Evolutionary conservation across 768 basidiomycete genomes (phyloP).

Genomic region (Lentinula boryana): DNA sequence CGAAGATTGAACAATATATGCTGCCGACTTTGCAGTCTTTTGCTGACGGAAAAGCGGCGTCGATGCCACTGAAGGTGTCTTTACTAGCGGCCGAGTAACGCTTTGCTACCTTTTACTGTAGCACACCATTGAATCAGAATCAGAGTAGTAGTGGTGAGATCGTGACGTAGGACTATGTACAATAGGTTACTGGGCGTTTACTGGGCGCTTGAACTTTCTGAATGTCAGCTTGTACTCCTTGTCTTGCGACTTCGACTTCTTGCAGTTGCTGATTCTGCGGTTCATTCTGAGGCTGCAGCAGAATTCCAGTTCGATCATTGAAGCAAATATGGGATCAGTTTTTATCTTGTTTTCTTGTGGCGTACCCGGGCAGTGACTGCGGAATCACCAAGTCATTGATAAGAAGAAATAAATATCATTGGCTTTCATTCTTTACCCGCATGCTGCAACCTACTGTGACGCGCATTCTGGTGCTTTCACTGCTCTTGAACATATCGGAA

Average conservation of each 20-base stretch:
- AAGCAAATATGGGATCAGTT: too few relatives aligned
- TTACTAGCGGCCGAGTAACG: background rate
- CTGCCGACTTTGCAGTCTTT: constrained; percentile 30
- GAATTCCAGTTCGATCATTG: too few relatives aligned
- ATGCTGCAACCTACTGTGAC: background rate
- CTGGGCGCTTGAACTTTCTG: too few relatives aligned
- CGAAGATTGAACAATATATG: constrained; percentile 21
- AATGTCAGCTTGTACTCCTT: too few relatives aligned
- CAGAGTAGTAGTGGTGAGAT: too few relatives aligned
- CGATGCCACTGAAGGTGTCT: background rate
- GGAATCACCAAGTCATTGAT: background rate
- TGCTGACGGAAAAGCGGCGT: constrained; percentile 21
- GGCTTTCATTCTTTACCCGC: background rate
- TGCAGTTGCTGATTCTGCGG: too few relatives aligned
- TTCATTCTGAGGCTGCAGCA: too few relatives aligned
- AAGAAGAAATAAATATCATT: background rate
- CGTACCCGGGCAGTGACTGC: background rate
- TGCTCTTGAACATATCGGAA: background rate
- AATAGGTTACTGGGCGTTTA: too few relatives aligned
- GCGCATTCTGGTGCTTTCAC: background rate
- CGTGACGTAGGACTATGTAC: too few relatives aligned
- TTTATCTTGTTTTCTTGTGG: background rate
- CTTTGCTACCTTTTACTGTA: too few relatives aligned
- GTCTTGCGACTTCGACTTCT: too few relatives aligned
- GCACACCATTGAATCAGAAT: too few relatives aligned